Base-by-base conservation (phyloP, 495 filamentous ascomycete genomes). In the Tetracladium setigerum region DNA sequence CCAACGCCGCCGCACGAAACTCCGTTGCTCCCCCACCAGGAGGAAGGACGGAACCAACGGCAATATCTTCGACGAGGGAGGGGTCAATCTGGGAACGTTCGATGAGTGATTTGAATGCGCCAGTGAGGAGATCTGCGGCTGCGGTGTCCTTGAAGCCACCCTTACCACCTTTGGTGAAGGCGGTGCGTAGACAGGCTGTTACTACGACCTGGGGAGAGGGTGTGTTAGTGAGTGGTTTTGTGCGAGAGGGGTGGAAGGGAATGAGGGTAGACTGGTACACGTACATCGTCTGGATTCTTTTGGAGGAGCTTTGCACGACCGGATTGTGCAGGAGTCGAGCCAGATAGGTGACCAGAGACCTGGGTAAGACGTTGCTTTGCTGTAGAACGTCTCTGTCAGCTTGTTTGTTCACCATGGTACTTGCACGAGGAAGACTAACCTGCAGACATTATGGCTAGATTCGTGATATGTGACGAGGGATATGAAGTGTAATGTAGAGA, bases 11-110 rank as follows among this genome's bases (percentile, higher is more conserved):
- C 49, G 89, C 92, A 54, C 92, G 81, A 79, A 91, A 95, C 70
- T 97, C 92, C 34, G 92, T 98, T 17, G 94, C 92, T 54, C 92
- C 92, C 49, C 87, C 92, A 52, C 92, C 92, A 14, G 92, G 91
- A 5, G 91, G 77, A 22, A 98, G 81, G 15, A 98, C 92, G 42
- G 79, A 82, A 55, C 92, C 92, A 49, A 98, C 94, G 38, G 85
- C 83, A 50, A 98, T 83, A 62, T 98, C 92, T 67, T 96, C 86
- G 30, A 98, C 86, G 13, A 87, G 71, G 27, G 64, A 66, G 3
- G 92, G 89, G 67, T 95, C 79, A 66, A 98, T 89, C 30, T 79
- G 77, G 44, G 89, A 95, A 58, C 88, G 86, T 30, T 83, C 67
- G 63, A 96, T 72, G 44, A 98, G 73, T 41, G 77, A 84, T 65